Base-by-base conservation (phyloP, 352 stramenopile genomes). In the Globisporangium rhizosaccharum region DNA sequence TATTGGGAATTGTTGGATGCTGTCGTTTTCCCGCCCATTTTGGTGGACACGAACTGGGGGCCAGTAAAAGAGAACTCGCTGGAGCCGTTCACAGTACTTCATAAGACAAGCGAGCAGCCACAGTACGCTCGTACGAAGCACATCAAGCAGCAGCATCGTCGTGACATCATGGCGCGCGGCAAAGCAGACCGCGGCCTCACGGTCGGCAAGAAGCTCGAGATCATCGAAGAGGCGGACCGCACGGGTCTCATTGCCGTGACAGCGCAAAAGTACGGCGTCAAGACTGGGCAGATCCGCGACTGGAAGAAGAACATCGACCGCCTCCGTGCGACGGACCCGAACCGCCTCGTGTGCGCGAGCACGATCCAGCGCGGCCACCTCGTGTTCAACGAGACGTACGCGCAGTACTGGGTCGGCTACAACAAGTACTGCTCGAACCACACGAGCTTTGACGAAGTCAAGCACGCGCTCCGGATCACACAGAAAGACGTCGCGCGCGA, bases 331-430 rank as follows among this genome's bases (percentile, higher is more conserved):
- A 93, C 84, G 49, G 84, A 93, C 61, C 84, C 84, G 56, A 87
- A 76, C 47, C 79, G 84, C 18, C 76, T 93, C 47, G 84, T 93
- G 57, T 89, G 80, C 57, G 84, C 84, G 39, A 90, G 79, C 65
- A 93, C 76, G 51, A 82, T 93, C 52, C 82, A 91, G 68, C 79
- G 84, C 53, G 84, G 84, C 28, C 84, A 93, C 69, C 57, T 93
- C 46, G 84, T 93, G 10, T 93, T 93, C 63, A 93, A 93, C 61
- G 84, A 93, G 73, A 90, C 84, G 42, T 93, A 93, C 70, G 82
- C 84, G 51, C 84, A 93, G 67, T 93, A 93, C 71, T 93, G 84
- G 84, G 84, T 93, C 63, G 84, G 84, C 57, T 93, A 93, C 76
- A 93, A 93, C 71, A 93, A 93, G 68, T 93, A 76, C 61, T 93